These are phyloP conservation scores for Entrophospora sp. DNA, from an alignment of 192 early-diverging fungal species.

Conservation along the genomic window DNA sequence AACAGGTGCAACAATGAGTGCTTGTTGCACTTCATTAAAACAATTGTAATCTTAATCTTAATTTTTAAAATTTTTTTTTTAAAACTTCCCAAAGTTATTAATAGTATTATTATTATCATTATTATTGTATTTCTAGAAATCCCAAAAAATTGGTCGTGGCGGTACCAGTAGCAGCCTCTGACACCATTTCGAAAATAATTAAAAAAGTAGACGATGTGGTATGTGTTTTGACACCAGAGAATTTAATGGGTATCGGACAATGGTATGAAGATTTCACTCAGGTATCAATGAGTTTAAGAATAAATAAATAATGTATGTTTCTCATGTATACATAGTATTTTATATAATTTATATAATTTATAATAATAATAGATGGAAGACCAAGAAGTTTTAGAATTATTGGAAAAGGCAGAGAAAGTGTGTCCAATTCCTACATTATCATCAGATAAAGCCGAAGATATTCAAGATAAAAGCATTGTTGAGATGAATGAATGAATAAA, in stretches of 20 bases:
- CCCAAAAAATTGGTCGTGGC: constrained; percentile 16
- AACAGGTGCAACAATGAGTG: constrained; percentile 19
- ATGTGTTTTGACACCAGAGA: neutral
- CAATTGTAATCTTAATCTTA: neutral
- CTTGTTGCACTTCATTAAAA: neutral
- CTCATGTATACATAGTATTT: neutral
- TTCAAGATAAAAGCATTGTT: neutral
- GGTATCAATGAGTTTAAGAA: neutral
- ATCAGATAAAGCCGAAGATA: neutral
- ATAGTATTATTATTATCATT: neutral
- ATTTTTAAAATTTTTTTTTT: neutral
- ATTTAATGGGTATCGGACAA: constrained; percentile 3
- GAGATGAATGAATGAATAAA: too few species aligned
- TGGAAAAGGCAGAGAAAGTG: neutral
- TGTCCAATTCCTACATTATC: neutral
- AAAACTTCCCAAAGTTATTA: neutral
- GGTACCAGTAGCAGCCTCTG: constrained; percentile 16
- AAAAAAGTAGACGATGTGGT: constrained; percentile 15
- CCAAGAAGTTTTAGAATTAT: constrained; percentile 13
- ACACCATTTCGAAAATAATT: neutral
- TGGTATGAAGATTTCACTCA: constrained; percentile 15
- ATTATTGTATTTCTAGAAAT: neutral
- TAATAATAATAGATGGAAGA: constrained; percentile 13
- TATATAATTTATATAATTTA: neutral
- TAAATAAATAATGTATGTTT: neutral